Base-by-base conservation (phyloP, 768 basidiomycete species). In the Xanthoconium stramineum region DNA sequence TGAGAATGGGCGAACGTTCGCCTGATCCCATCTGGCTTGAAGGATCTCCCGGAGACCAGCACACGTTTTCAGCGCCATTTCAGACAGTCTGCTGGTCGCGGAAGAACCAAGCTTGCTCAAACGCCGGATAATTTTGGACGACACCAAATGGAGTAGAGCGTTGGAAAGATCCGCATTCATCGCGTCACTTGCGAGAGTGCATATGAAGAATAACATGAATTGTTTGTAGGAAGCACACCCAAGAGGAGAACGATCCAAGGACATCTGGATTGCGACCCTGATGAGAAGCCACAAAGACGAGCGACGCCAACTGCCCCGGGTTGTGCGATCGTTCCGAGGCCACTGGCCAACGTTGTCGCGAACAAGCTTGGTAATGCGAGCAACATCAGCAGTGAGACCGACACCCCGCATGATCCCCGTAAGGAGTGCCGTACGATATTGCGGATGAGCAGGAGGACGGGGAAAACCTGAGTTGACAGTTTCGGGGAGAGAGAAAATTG, bases 21-120 rank as follows among this genome's bases (percentile, higher is more conserved):
- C 19, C 17, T 47, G 35, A 20, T 49, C 51, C 78, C 76, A 77
- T 37, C 76, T 67, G 9, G 24, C 35, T 50, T 74, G 63, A 29
- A 79, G 54, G 8, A 50, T 19, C 38, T 49, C 44, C 55, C 46
- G 42, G 59, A 67, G 52, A 32, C 7, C 2, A 11, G 44, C 6
- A 17, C 10, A 32, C 6, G 45, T 32, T 29, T 30, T 12, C 17
- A 20, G 24, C 2, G 29, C 45, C 37, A 39, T 30, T 12, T 53
- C 29, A 15, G 37, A 47, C 14, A 53, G 52, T 37, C 52, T 39
- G 19, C 39, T 19, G 6, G 37, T n/a, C 2, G 10, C 10, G 7
- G 14, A 28, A 15, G n/a, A 3, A 3, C 6, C 36, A 37, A 38
- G 28, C 44, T 53, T 53, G 28, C 28, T 37, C 15, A 45, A 20